phyloP scores from a whole-genome alignment of 495 filamentous ascomycete species.

The Daldinia childiae region DNA sequence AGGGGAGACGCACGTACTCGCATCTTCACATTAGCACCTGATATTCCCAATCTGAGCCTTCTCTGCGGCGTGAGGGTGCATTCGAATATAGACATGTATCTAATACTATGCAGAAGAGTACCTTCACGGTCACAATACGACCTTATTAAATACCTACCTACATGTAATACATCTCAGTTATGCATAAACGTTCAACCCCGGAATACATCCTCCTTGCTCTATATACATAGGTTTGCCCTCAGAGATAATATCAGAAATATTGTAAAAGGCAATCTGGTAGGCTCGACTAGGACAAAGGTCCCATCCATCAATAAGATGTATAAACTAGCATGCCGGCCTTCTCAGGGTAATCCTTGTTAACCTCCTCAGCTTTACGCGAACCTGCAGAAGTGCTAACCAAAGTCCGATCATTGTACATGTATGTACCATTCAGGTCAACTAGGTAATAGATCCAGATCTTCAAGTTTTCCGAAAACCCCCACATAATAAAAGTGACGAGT shows the following conservation, averaged over 20 bases:
- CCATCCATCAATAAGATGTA: conserved; percentile 4
- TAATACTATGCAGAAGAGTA: not conserved
- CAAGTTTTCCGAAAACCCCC: conserved; percentile 7
- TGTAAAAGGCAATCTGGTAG: not conserved
- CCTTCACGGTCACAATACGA: conserved; percentile 8
- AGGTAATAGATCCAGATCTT: conserved; percentile 11
- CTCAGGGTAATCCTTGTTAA: conserved; percentile 19
- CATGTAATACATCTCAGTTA: not conserved
- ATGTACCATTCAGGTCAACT: not conserved
- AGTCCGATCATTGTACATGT: conserved; percentile 4
- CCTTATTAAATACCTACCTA: conserved; percentile 1
- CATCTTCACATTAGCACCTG: conserved; percentile 37
- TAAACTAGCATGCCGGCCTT: conserved; percentile 5
- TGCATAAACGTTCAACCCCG: not conserved
- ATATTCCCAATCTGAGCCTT: conserved; percentile 22
- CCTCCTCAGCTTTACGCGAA: conserved; percentile 6
- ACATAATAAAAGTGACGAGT: conserved; percentile 7
- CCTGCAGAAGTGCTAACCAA: not conserved
- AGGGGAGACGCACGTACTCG: conserved; percentile 42
- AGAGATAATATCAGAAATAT: conserved; percentile 8
- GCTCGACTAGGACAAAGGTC: conserved; percentile 7
- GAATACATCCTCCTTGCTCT: conserved; percentile 3
- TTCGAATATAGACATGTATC: conserved; percentile 7
- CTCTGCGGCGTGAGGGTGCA: conserved; percentile 14
- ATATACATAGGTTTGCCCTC: conserved; percentile 12